A percentile compares a stretch with the other conserved stretches of the same genome.
Evolutionary conservation across 176 grass and related monocot genomes (phyloP).

Genomic region (Tillandsia leiboldiana): DNA sequence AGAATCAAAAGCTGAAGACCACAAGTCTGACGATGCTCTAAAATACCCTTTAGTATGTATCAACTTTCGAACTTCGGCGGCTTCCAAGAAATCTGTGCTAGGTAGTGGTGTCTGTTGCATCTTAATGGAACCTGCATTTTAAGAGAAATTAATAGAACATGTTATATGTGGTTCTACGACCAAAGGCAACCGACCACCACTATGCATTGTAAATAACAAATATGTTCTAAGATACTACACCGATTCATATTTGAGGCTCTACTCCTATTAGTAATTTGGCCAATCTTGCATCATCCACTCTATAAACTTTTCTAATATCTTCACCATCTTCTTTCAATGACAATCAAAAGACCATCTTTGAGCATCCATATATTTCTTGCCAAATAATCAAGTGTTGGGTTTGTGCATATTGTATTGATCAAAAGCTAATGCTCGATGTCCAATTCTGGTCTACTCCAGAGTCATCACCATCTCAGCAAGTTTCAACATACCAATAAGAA

Average conservation of each 20-base stretch:
- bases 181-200: neutral
- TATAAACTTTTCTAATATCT: neutral
- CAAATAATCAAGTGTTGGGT: no score
- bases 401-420: no score
- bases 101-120: slow-evolving; percentile 57
- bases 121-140: slow-evolving; percentile 58
- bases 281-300: neutral
- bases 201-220: neutral
- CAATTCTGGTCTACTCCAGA: no score
- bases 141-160: slow-evolving; percentile 3
- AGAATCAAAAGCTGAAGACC: slow-evolving; percentile 55
- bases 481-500: no score
- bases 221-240: no score
- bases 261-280: no score
- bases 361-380: no score
- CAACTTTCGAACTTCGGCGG: slow-evolving; percentile 47
- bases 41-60: slow-evolving; percentile 79
- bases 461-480: no score
- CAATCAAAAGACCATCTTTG: no score
- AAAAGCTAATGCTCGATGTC: no score
- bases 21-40: slow-evolving; percentile 45
- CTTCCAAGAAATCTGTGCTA: slow-evolving; percentile 45
- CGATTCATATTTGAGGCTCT: no score
- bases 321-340: neutral
- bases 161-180: neutral